Evolutionary conservation across 345 rosid species (phyloP), one percentile per base, ranked within the genome.

Genomic region (Salix suchowensis): DNA sequence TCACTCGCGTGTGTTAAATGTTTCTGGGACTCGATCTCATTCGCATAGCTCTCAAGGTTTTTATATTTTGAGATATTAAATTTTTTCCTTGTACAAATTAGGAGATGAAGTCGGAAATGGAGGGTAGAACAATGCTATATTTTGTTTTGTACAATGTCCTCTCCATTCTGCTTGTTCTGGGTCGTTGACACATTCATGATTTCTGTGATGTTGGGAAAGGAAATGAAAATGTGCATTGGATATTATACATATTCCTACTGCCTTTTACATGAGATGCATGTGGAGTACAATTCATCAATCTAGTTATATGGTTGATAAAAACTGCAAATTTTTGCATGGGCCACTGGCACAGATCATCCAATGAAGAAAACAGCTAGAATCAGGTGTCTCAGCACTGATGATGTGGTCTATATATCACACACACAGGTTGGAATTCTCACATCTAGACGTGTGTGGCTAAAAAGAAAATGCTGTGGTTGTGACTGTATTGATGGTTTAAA

Each of bases 1-100:
- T 50, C 54, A 62, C 39, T 39, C 37, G 42, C 7, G 42, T 10
- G 48, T 21, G 4, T 60, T 75, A 24, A 66, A 23, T 40, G 30
- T 13, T 68, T 36, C 16, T 61, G 64, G 62, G 23, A 10, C 6
- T 73, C 40, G 73, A 40, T 23, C 65, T 58, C 64, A 58, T 58
- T 23, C 64, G 11, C 64, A 54, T 76, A 68, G 76, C 54, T 78
- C 48, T 62, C 44, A 54, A 7, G 76, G 48, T 26, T 76, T 71
- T 40, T 70, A 58, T 68, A 50, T 65, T 46, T 82, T 66, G 48
- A 71, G 75, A 76, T 74, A 67, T 44, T 16, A 60, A 24, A 28
- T 15, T 23, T 64, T 80, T 65, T 66, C 74, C 32, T 61, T 87
- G 86, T 87, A 87, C 77, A 87, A 15, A 74, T 79, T 76, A 80